Evolutionary conservation across 148 eudicot genomes (phyloP), one percentile per base, ranked within the genome.

Genomic region (Fallopia convolvulus): DNA sequence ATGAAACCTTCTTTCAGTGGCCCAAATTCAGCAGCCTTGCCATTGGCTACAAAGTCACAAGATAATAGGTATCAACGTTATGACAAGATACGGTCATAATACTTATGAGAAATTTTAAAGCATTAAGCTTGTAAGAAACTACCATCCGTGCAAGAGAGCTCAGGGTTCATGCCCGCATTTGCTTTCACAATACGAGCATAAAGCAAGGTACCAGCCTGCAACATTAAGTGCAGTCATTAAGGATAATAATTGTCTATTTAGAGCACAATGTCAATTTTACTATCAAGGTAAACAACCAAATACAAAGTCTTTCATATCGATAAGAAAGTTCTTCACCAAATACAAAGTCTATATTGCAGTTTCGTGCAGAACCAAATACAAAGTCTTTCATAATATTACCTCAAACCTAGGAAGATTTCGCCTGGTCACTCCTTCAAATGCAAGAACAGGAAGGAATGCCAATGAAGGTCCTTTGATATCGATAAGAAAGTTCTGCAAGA

Each of bases 361-460:
- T n/a, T n/a, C n/a, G n/a, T n/a, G n/a, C n/a, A n/a, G n/a, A 21
- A 13, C 58, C 6, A 6, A 4, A 2, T 17, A 4, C 58, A 26
- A 68, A 68, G 72, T 17, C 72, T 36, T 68, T 36, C 46, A 39
- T 70, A 33, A 32, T 52, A 81, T 55, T 83, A 91, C 99, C 99
- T 90, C 93, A 87, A 96, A 91, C 73, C 91, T 96, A 0, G 98
- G 99, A 74, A 91, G 89, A 80, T 93, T 96, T 77, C 94, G 90
- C 84, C 97, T 86, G 58, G 91, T 93, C 75, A 91, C 99, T 72
- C 99, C 99, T 90, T 96, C 99, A 93, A 96, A 96, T 68, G 98
- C 90, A 72, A 96, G 90, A 46, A 91, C 99, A 60, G 99, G 99
- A 82, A 96, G 85, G 81, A 81, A 85, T 48, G 97, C 99, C 82